phyloP scores from a whole-genome alignment of 257 asterid genomes.

The Linderniella brevidens region DNA sequence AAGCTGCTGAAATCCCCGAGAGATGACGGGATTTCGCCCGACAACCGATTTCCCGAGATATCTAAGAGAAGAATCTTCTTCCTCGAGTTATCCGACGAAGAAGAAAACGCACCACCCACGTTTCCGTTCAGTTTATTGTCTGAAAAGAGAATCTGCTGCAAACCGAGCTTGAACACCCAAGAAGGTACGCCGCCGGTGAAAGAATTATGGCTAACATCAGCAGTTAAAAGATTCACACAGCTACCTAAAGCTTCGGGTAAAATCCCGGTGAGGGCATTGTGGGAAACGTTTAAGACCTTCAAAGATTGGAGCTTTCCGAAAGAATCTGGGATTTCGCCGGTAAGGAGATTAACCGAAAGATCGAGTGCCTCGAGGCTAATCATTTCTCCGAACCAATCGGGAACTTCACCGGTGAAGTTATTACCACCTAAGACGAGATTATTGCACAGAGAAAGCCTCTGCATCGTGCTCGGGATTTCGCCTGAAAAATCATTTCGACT shows the following conservation, averaged over 20 bases:
- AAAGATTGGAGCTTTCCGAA: constrained; percentile 36
- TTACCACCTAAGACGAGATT: constrained; percentile 23
- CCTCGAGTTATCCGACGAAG: constrained; percentile 24
- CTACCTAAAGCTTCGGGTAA: constrained; percentile 39
- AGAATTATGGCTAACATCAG: constrained; percentile 46
- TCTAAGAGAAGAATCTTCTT: constrained; percentile 30
- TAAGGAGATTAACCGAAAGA: constrained; percentile 39
- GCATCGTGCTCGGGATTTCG: constrained; percentile 38
- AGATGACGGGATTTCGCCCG: constrained; percentile 33
- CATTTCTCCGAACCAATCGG: constrained; percentile 65
- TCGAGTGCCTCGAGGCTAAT: constrained; percentile 44
- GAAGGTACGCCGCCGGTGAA: constrained; percentile 40
- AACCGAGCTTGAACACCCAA: constrained; percentile 38
- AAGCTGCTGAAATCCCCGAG: constrained; percentile 34
- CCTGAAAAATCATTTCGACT: constrained; percentile 42
- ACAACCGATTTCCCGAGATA: constrained; percentile 26
- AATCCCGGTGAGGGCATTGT: constrained; percentile 33
- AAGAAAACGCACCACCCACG: constrained; percentile 22
- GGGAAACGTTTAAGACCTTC: constrained; percentile 39
- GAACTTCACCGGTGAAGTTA: constrained; percentile 26
- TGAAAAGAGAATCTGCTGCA: constrained; percentile 33
- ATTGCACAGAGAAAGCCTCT: constrained; percentile 43
- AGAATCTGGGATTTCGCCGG: constrained; percentile 35
- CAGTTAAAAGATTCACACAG: constrained; percentile 31
- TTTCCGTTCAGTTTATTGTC: constrained; percentile 35